These are phyloP conservation scores for Meira miltonrushii DNA, from an alignment of 1,284 basidiomycete genomes.

Conservation along the genomic window DNA sequence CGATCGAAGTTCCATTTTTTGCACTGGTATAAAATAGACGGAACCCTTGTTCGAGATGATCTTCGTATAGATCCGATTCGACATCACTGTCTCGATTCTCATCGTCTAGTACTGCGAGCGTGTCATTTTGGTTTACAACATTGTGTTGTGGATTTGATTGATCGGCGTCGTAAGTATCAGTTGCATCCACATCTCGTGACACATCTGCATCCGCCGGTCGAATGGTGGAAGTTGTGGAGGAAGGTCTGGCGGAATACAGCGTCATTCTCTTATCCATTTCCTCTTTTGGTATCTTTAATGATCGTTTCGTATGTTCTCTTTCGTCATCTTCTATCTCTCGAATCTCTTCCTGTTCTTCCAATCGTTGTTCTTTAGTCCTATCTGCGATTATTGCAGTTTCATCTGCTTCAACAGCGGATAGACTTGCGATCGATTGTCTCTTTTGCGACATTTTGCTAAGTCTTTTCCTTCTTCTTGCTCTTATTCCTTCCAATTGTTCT, in stretches of 20 bases:
- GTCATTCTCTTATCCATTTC: not conserved
- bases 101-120: slow-evolving; percentile 3
- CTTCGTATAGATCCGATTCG: not conserved
- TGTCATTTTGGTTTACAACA: slow-evolving; percentile 3
- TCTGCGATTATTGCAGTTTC: too few species aligned
- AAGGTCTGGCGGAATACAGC: slow-evolving; percentile 7
- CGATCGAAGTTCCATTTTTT: slow-evolving; percentile 28
- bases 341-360: too few species aligned
- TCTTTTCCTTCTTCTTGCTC: slow-evolving; percentile 19
- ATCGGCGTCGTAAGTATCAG: too few species aligned
- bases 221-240: slow-evolving; percentile 4
- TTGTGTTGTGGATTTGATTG: not conserved
- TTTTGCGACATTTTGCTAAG: slow-evolving; percentile 15
- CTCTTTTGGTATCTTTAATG: not conserved
- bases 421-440: too few species aligned
- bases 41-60: slow-evolving; percentile 31
- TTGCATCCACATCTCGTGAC: too few species aligned
- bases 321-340: not conserved
- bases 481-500: not conserved
- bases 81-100: slow-evolving; percentile 12
- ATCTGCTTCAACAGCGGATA: too few species aligned
- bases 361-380: too few species aligned
- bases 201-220: not conserved
- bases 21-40: slow-evolving; percentile 40
- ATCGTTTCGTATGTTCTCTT: not conserved